phyloP scores from a whole-genome alignment of 208 protist species.

The Leishmania major region DNA sequence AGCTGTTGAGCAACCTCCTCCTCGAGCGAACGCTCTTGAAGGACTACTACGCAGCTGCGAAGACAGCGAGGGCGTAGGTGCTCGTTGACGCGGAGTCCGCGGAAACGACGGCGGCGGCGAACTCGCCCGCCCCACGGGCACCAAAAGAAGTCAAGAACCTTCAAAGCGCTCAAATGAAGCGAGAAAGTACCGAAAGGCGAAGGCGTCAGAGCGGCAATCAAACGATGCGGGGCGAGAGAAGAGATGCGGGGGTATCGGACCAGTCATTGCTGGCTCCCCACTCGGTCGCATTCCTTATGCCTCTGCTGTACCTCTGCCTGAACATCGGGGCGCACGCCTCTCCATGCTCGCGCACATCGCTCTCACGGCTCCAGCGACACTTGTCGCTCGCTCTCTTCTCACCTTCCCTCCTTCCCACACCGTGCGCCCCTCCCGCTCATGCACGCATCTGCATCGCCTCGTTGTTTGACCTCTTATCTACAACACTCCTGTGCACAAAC shows the following conservation, averaged over 20 bases:
- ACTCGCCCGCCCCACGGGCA: background rate
- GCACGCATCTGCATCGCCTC: background rate
- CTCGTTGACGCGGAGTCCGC: background rate
- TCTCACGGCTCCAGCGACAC: background rate
- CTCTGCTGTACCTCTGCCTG: background rate
- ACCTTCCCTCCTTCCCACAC: background rate
- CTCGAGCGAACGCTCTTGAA: slow-evolving; percentile 41
- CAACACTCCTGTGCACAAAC: background rate
- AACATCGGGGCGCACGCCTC: background rate
- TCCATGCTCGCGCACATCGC: background rate
- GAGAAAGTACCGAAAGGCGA: no score
- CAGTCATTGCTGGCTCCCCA: no score
- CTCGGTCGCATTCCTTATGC: background rate
- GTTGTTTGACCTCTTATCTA: background rate
- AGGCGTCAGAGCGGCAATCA: background rate
- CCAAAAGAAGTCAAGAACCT: background rate
- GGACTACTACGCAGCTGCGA: slow-evolving; percentile 25
- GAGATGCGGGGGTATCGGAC: background rate
- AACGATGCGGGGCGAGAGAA: background rate
- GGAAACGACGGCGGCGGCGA: background rate
- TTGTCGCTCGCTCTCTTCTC: background rate
- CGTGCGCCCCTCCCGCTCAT: background rate
- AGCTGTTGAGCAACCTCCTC: slow-evolving; percentile 40
- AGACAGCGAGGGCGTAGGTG: background rate
- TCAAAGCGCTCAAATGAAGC: background rate